These are phyloP conservation scores for Psophocarpus tetragonolobus DNA, from an alignment of 306 rosid species.

Conservation along the genomic window DNA sequence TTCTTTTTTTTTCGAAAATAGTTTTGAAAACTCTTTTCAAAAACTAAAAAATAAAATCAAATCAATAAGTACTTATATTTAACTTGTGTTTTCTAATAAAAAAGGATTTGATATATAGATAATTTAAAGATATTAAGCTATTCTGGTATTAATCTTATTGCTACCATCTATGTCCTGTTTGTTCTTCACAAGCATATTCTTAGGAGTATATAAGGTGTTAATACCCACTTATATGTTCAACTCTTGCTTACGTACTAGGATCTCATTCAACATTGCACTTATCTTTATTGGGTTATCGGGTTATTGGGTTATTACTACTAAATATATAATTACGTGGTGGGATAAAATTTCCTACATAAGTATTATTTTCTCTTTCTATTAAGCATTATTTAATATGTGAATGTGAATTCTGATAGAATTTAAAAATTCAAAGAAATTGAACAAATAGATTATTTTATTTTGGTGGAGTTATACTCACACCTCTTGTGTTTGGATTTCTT, in stretches of 20 bases:
- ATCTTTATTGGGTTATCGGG: conserved; percentile 17
- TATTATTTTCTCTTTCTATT: neutral
- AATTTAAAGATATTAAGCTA: neutral
- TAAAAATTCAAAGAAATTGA: neutral
- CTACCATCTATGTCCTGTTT: neutral
- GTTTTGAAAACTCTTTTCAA: too few relatives aligned
- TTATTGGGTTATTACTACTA: too few relatives aligned
- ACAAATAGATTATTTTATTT: neutral
- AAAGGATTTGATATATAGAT: neutral
- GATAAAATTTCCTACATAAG: conserved; percentile 3
- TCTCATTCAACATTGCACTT: neutral
- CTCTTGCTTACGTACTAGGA: neutral
- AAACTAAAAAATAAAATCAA: too few relatives aligned
- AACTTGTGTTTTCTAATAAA: neutral
- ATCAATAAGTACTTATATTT: too few relatives aligned
- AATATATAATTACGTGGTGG: conserved; percentile 25
- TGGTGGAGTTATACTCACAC: too few relatives aligned
- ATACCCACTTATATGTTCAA: neutral
- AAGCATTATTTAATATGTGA: neutral
- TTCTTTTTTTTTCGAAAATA: too few relatives aligned
- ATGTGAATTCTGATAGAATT: conserved; percentile 10
- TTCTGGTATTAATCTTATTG: too few relatives aligned
- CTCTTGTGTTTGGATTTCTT: too few relatives aligned
- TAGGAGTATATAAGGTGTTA: neutral
- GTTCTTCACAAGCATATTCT: conserved; percentile 2